Evolutionary conservation across 306 rosid genomes (phyloP).

Genomic region (Cyclanthera cordifolia): DNA sequence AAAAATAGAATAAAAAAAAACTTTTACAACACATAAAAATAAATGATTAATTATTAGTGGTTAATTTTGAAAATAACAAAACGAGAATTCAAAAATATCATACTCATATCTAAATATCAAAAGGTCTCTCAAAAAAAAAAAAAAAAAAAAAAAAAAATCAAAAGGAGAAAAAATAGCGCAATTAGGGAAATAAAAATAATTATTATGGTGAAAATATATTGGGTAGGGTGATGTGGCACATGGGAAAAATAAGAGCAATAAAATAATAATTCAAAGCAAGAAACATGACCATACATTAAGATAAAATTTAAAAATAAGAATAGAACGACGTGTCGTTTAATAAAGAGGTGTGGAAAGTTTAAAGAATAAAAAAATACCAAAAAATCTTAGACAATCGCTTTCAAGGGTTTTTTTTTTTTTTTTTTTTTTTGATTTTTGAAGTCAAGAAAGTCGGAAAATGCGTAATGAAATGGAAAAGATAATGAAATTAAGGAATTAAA

Average conservation of each 20-base stretch:
- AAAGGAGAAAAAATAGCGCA: background rate
- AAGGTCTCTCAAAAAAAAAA: background rate
- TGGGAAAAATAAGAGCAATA: background rate
- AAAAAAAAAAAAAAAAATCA: background rate
- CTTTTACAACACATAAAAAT: too few relatives aligned
- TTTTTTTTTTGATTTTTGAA: too few relatives aligned
- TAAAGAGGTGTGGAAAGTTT: background rate
- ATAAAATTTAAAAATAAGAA: background rate
- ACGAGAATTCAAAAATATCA: background rate
- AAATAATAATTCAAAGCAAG: background rate
- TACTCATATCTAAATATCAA: background rate
- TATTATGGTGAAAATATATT: background rate
- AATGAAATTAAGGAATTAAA: background rate
- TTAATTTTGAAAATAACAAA: background rate
- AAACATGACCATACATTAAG: conserved; percentile 4
- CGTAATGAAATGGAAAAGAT: conserved; percentile 6
- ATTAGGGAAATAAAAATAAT: background rate
- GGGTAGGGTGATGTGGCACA: conserved; percentile 9
- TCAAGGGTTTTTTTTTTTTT: too few relatives aligned
- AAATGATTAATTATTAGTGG: too few relatives aligned
- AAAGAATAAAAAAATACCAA: conserved; percentile 20
- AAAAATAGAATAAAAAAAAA: too few relatives aligned
- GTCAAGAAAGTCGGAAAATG: conserved; percentile 33
- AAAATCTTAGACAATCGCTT: conserved; percentile 64
- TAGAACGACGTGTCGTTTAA: conserved; percentile 1